Evolutionary conservation across 768 basidiomycete species (phyloP), one percentile per base, ranked within the genome.

Genomic region (Boletus coccyginus): DNA sequence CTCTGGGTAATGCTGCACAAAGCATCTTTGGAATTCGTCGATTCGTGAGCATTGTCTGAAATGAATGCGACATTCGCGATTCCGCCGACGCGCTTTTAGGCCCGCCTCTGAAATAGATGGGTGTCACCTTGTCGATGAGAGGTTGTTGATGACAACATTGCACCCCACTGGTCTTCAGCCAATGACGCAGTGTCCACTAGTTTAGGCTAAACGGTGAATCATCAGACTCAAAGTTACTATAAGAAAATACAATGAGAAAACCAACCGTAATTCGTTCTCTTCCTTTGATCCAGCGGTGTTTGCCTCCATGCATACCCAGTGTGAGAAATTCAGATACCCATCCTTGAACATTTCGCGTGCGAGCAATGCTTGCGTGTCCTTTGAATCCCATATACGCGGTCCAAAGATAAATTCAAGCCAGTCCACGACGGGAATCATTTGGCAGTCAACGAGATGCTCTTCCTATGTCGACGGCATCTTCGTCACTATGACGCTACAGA

Each of bases 11-110:
- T 54, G 1, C 21, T 8, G 5, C 12, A 6, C n/a, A 64, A 29
- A 0, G 2, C 27, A 1, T 5, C 7, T 12, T 21, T 52, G 5
- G 41, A 54, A 12, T 11, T 3, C 19, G 3, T 40, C 6, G 50
- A 54, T 16, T 14, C n/a, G 1, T 42, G 50, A 13, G 46, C 52
- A 38, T 60, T 57, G 52, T 58, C 62, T 11, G 66, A 65, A 38
- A 70, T 53, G 39, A 69, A 60, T 62, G 62, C 4, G 60, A 65
- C 39, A 48, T 53, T 9, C 41, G 45, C 21, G 44, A 44, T 13
- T 33, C 27, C 7, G 5, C 13, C 3, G 33, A 24, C 38, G 17
- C 17, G 8, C 4, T 8, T 7, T 13, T 5, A 19, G 29, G 7
- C 0, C 17, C 24, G 0, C 7, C 56, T 7, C 63, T 52, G 50